Percentiles rank a stretch among this genome's conserved stretches.
These are phyloP conservation scores for Neonectria coccinea DNA, from an alignment of 2,329 filamentous ascomycete genomes.

Conservation along the genomic window DNA sequence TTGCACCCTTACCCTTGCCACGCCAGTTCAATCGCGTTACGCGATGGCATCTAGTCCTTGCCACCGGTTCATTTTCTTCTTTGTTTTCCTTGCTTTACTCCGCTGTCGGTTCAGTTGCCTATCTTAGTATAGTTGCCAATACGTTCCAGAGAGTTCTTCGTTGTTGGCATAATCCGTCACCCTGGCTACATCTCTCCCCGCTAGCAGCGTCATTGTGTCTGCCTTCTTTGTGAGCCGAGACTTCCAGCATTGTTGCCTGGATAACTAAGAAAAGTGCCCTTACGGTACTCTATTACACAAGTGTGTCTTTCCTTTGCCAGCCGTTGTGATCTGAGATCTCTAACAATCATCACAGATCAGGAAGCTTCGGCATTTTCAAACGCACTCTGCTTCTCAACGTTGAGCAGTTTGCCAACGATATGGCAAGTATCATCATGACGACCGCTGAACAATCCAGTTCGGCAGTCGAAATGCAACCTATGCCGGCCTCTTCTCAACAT, in stretches of 20 bases:
- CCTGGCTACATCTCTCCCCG: not conserved
- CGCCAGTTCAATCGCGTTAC: not conserved
- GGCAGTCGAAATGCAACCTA: slow-evolving; percentile 9
- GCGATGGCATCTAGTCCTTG: not conserved
- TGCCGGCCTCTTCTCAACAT: slow-evolving; percentile 1
- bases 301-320: not conserved
- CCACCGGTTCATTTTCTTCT: not conserved
- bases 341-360: not conserved
- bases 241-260: not conserved
- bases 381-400: not conserved
- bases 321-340: not conserved
- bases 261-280: not conserved
- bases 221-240: not conserved
- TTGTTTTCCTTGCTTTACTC: too few relatives aligned
- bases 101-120: too few relatives aligned
- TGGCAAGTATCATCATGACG: not conserved
- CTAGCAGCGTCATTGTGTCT: not conserved
- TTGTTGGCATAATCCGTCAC: not conserved
- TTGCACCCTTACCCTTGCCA: not conserved
- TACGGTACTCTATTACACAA: not conserved
- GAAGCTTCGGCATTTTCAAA: not conserved
- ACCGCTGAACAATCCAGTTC: not conserved
- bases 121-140: too few relatives aligned
- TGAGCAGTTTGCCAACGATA: not conserved
- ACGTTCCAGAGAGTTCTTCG: not conserved